Percentiles rank a stretch among this genome's conserved stretches.
These are phyloP conservation scores for Fomitopsis schrenkii DNA, from an alignment of 1,284 basidiomycete genomes.

Conservation along the genomic window DNA sequence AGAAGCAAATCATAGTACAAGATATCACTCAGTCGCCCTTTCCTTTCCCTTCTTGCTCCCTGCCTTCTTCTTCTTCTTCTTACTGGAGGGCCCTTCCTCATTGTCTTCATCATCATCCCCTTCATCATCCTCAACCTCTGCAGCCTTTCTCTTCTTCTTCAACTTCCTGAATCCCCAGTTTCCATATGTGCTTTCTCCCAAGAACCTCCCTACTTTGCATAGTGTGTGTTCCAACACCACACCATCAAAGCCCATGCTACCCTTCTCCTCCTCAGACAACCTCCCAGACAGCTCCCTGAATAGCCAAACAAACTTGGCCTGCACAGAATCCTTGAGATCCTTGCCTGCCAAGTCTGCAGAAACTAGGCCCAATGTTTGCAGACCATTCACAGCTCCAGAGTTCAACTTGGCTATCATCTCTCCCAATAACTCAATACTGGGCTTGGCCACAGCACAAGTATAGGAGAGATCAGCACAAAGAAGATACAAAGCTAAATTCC, in stretches of 20 bases:
- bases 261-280: background rate
- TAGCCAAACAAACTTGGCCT: background rate
- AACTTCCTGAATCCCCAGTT: background rate
- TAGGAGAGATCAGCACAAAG: background rate
- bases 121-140: too few species aligned
- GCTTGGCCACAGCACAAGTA: background rate
- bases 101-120: too few species aligned
- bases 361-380: background rate
- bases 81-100: too few species aligned
- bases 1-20: too few species aligned
- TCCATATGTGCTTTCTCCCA: background rate
- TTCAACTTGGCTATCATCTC: background rate
- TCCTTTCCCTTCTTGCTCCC: too few species aligned
- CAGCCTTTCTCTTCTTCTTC: too few species aligned
- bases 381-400: background rate
- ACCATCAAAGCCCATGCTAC: background rate
- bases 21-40: too few species aligned
- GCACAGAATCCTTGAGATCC: background rate
- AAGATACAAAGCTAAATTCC: background rate
- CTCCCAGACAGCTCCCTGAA: background rate
- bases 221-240: background rate
- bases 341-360: background rate
- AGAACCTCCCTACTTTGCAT: background rate
- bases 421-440: background rate
- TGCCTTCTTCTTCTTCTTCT: too few species aligned